Evolutionary conservation across 768 basidiomycete genomes (phyloP), one percentile per base, ranked within the genome.

Genomic region (Pleurotus tuber-regium): DNA sequence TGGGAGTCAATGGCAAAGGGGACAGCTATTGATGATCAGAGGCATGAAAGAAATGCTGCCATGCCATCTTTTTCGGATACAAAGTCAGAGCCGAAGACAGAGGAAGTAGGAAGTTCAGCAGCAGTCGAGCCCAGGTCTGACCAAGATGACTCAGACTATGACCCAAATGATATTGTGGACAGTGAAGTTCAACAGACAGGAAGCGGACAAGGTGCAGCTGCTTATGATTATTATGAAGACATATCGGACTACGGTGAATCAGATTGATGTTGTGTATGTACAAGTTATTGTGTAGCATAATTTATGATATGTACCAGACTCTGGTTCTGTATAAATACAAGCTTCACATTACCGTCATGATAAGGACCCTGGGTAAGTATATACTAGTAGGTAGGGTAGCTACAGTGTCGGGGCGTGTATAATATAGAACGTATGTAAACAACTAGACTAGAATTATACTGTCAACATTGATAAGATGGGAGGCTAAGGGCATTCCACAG

Each of bases 401-500:
- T 40, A 19, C 21, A 2, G 9, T 31, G 30, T 31, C 30, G 16
- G 10, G 8, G 4, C 18, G 11, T 25, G 1, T 25, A 25, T 42
- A 25, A 21, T 25, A 42, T 42, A 42, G 41, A 25, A 40, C n/a
- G 38, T 8, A 14, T 9, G 38, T 40, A 14, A 40, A 9, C 12
- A 11, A 19, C 16, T 40, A 9, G 21, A 19, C 36, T 18, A 38
- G n/a, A 11, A 38, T 38, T 16, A 42, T 6, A 24, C n/a, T n/a
- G n/a, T n/a, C n/a, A n/a, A n/a, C n/a, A n/a, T n/a, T n/a, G n/a
- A n/a, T 7, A 23, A 23, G 25, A 23, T 19, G 23, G 30, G 47
- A 8, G 42, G 24, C n/a, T 31, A 16, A 25, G 58, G 54, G 46
- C 75, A 75, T 43, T 75, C 72, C 7, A 77, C 65, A 8, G 53